phyloP scores from a whole-genome alignment of 352 stramenopile species.

The Phytopythium aichiense region DNA sequence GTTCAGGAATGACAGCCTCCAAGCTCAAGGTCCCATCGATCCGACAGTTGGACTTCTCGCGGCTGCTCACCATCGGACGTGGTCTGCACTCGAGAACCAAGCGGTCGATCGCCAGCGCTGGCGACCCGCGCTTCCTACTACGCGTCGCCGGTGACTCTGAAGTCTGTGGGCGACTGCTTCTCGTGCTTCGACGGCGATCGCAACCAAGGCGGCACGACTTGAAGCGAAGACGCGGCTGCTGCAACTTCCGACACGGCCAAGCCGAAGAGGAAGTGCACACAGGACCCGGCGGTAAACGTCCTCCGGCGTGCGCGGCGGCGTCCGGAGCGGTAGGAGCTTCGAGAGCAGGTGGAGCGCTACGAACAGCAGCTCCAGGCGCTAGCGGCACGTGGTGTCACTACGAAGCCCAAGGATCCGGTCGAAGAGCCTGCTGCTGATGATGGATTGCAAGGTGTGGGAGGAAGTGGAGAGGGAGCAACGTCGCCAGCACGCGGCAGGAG shows the following conservation, averaged over 20 bases:
- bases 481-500: background rate
- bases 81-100: no score
- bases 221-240: background rate
- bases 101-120: background rate
- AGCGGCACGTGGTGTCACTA: no score
- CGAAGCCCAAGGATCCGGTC: background rate
- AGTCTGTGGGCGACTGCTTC: background rate
- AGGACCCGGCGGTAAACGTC: background rate
- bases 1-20: no score
- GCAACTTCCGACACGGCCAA: background rate
- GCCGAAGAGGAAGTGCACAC: background rate
- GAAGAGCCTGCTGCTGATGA: background rate
- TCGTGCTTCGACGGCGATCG: background rate
- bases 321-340: slow-evolving; percentile 2
- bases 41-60: no score
- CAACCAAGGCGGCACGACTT: background rate
- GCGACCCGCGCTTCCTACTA: background rate
- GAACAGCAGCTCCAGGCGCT: slow-evolving; percentile 2
- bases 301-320: background rate
- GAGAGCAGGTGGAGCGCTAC: background rate
- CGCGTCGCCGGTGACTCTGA: background rate
- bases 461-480: background rate
- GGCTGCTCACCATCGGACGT: no score
- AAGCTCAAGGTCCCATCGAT: no score
- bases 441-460: background rate